A percentile compares a stretch with the other conserved stretches of the same genome.
Evolutionary conservation across 2,329 filamentous ascomycete species (phyloP).

Genomic region (Periconia sp.): DNA sequence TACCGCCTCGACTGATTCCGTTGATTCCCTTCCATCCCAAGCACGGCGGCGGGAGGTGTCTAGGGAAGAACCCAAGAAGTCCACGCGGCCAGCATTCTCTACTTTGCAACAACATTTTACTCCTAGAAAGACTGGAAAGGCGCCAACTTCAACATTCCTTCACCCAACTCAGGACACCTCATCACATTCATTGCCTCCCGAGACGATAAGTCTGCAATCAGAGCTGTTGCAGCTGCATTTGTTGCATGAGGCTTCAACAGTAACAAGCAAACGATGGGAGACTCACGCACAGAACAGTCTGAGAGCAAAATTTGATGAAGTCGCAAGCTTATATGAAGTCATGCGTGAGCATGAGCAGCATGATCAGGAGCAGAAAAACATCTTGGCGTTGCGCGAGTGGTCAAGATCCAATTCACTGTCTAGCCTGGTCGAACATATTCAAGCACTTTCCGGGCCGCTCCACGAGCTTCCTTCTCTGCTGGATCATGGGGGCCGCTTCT

Average conservation of each 20-base stretch:
- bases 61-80: conserved; percentile 32
- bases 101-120: conserved; percentile 50
- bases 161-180: conserved; percentile 33
- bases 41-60: conserved; percentile 21
- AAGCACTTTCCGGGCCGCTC: conserved; percentile 42
- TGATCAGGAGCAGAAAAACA: conserved; percentile 43
- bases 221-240: conserved; percentile 48
- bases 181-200: conserved; percentile 29
- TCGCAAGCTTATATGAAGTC: conserved; percentile 40
- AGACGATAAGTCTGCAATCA: conserved; percentile 41
- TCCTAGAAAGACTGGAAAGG: conserved; percentile 43
- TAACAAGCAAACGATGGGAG: conserved; percentile 37
- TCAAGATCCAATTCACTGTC: conserved; percentile 28
- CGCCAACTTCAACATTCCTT: conserved; percentile 42
- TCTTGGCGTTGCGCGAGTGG: conserved; percentile 45
- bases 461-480: conserved; percentile 43
- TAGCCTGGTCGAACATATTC: conserved; percentile 42
- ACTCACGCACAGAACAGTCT: conserved; percentile 37
- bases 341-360: conserved; percentile 46
- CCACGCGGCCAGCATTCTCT: conserved; percentile 40
- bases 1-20: conserved; percentile 13
- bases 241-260: conserved; percentile 34
- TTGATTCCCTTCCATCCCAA: conserved; percentile 17
- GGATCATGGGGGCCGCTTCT: conserved; percentile 39
- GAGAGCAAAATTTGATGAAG: conserved; percentile 42